Evolutionary conservation across 2,329 filamentous ascomycete species (phyloP), one percentile per base, ranked within the genome.

Genomic region (Helicocarpus griseus): DNA sequence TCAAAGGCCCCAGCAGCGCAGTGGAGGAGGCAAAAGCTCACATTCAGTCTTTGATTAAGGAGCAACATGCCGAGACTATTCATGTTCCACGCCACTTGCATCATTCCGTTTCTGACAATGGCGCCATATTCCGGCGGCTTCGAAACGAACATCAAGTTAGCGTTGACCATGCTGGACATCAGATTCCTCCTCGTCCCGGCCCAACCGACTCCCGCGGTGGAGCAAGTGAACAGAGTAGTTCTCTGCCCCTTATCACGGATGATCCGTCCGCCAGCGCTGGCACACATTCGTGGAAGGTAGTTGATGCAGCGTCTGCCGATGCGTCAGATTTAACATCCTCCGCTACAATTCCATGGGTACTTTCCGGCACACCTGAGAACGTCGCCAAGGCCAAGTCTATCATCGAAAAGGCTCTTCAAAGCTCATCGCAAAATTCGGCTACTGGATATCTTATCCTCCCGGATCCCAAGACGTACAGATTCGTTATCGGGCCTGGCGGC

Each of bases 241-340:
- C 69, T n/a, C 78, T 95, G 52, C 93, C 93, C n/a, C 72, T 98
- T 59, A 97, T 97, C 69, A 97, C 90, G 0, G 93, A 97, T 63
- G 87, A 93, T 49, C 78, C 80, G 1, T 80, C 82, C 13, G 72
- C 78, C 11, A 69, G 77, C 21, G 75, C 80, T 5, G 82, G 86
- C 56, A 80, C 77, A 21, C 83, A 95, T 73, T 88, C 86, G 2
- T 98, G 90, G 89, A 86, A 87, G 58, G 73, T 93, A 11, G 79
- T 94, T 54, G 82, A 89, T 64, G 63, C 62, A 51, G 60, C 54
- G 50, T 56, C 61, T 33, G 53, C 57, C 2, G 50, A 57, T 21
- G 60, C 57, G 46, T 39, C 47, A 14, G 61, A 63, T 24, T 54
- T 64, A 11, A 61, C 60, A 14, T 63, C 69, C 50, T 59, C 66